phyloP scores from a whole-genome alignment of 2,329 filamentous ascomycete species.

The Apiospora malaysiana region DNA sequence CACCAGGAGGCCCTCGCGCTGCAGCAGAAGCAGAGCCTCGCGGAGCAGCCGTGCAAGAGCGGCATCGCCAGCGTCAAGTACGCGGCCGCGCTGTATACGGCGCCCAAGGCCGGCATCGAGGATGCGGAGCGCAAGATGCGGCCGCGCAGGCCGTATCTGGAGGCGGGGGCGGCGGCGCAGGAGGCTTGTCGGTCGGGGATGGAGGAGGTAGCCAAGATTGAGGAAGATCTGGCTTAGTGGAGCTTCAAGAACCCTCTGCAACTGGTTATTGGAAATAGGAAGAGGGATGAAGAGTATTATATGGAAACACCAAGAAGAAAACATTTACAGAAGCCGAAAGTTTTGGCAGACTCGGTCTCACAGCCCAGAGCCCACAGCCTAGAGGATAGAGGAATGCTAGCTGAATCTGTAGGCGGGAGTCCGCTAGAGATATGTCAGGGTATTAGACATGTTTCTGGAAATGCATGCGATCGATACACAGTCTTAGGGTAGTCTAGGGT shows the following conservation, averaged over 20 bases:
- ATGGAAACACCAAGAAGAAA: too few species aligned
- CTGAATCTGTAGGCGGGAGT: background rate
- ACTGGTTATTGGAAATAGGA: too few species aligned
- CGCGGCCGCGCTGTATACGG: constrained; percentile 66
- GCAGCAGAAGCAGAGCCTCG: constrained; percentile 67
- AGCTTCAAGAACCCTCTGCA: too few species aligned
- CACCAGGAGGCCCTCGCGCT: constrained; percentile 63
- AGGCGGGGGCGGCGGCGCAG: constrained; percentile 51
- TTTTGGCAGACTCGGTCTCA: too few species aligned
- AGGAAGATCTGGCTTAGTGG: constrained; percentile 33
- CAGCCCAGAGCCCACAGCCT: too few species aligned
- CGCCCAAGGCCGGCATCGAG: constrained; percentile 63
- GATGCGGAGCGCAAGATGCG: constrained; percentile 62
- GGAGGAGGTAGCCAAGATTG: constrained; percentile 41
- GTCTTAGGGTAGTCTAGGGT: background rate
- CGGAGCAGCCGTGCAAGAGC: constrained; percentile 69
- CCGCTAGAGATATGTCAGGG: background rate
- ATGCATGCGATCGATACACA: background rate
- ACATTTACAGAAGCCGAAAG: too few species aligned
- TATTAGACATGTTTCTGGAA: background rate
- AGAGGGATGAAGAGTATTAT: too few species aligned
- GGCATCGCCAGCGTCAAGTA: constrained; percentile 74
- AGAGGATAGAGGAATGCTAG: too few species aligned
- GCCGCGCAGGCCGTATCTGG: constrained; percentile 67
- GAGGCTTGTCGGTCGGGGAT: constrained; percentile 47